Conservation (phyloP, 2,329 filamentous ascomycete species). For the Elsinoe arachidis region DNA sequence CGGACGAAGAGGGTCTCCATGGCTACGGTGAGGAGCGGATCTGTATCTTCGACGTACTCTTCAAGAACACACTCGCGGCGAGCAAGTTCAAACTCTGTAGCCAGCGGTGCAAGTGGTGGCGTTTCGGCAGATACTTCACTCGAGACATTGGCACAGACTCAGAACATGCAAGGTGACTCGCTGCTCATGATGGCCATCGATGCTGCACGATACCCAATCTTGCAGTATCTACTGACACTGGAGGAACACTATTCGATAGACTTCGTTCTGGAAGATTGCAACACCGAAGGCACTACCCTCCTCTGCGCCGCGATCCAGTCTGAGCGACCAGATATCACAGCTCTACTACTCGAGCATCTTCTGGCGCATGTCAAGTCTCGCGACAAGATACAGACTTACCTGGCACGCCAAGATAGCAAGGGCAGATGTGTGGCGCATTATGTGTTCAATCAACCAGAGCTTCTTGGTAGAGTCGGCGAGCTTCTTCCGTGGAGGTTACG, state of each 20-base stretch:
- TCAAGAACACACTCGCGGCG: conserved; percentile 61
- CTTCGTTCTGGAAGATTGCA: conserved; percentile 70
- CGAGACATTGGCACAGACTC: conserved; percentile 65
- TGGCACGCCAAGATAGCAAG: conserved; percentile 69
- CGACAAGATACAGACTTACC: conserved; percentile 55
- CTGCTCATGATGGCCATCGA: conserved; percentile 53
- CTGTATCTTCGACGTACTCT: conserved; percentile 75
- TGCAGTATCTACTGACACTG: conserved; percentile 72
- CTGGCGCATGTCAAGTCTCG: conserved; percentile 46
- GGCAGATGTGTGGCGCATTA: conserved; percentile 93
- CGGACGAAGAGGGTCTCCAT: conserved; percentile 74
- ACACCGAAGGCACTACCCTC: conserved; percentile 82
- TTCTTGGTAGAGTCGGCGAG: conserved; percentile 69
- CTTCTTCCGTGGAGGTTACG: conserved; percentile 80
- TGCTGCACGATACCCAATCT: conserved; percentile 56
- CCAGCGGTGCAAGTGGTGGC: conserved; percentile 42
- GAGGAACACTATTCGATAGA: conserved; percentile 64
- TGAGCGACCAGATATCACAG: conserved; percentile 64
- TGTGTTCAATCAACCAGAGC: conserved; percentile 76
- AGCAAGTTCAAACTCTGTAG: conserved; percentile 65
- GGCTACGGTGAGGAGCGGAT: conserved; percentile 74
- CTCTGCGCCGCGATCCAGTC: conserved; percentile 85
- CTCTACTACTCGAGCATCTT: conserved; percentile 65
- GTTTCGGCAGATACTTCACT: conserved; percentile 82
- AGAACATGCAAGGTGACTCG: conserved; percentile 65